A percentile compares a stretch with the other conserved stretches of the same genome.
Conservation (phyloP, 2,329 filamentous ascomycete genomes). For the Neonectria punicea region DNA sequence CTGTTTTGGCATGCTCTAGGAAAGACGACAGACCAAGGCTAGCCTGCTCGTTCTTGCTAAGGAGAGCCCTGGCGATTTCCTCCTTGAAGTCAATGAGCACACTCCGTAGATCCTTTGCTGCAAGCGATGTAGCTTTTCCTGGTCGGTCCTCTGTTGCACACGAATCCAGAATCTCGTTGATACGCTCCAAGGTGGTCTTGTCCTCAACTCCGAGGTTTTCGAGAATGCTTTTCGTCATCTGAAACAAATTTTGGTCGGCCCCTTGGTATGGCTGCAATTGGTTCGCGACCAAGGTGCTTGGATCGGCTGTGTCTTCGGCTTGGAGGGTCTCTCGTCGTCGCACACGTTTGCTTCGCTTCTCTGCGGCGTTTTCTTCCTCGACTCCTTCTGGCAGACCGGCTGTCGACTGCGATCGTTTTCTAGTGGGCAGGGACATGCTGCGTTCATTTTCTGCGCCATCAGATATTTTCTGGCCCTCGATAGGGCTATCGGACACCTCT, state of each 20-base stretch:
- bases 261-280: slow-evolving; percentile 68
- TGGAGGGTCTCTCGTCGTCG: slow-evolving; percentile 65
- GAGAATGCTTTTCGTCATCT: slow-evolving; percentile 64
- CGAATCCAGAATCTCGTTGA: slow-evolving; percentile 63
- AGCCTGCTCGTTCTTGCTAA: slow-evolving; percentile 63
- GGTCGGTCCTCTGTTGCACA: slow-evolving; percentile 63
- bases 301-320: slow-evolving; percentile 63
- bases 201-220: slow-evolving; percentile 66
- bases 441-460: slow-evolving; percentile 48
- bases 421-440: slow-evolving; percentile 55
- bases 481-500: slow-evolving; percentile 32
- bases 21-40: slow-evolving; percentile 69
- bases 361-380: slow-evolving; percentile 67
- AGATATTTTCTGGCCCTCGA: slow-evolving; percentile 41
- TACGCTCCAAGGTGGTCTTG: slow-evolving; percentile 54
- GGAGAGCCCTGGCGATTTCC: slow-evolving; percentile 62
- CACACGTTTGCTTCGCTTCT: slow-evolving; percentile 74
- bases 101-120: slow-evolving; percentile 61
- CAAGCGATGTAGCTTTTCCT: slow-evolving; percentile 57
- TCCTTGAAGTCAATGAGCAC: slow-evolving; percentile 63
- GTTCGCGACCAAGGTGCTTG: slow-evolving; percentile 61
- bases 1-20: slow-evolving; percentile 70
- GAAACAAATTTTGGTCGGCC: slow-evolving; percentile 65
- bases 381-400: slow-evolving; percentile 66
- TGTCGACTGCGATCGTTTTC: slow-evolving; percentile 71